phyloP scores from a whole-genome alignment of 495 filamentous ascomycete species.

The Penicillium alfredii region DNA sequence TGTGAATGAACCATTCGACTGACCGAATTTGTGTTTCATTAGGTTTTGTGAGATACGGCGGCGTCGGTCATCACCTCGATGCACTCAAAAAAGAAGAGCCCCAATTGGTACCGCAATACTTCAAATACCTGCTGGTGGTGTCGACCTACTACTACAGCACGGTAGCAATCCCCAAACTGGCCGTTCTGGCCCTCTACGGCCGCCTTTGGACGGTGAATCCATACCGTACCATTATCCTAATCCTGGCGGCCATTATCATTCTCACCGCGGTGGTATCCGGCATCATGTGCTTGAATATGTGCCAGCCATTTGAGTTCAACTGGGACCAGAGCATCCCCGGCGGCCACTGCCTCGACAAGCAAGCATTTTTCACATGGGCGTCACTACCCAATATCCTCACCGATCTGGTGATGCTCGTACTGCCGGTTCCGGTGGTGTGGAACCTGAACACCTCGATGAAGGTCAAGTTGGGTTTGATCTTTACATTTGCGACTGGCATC shows the following conservation, averaged over 20 bases:
- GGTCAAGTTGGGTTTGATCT: constrained; percentile 34
- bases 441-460: constrained; percentile 24
- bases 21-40: too few relatives aligned
- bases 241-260: background rate
- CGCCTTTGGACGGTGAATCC: background rate
- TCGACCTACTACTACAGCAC: background rate
- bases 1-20: too few relatives aligned
- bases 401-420: constrained; percentile 25
- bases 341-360: constrained; percentile 20
- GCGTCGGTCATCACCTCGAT: background rate
- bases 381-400: constrained; percentile 31
- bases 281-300: constrained; percentile 2
- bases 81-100: background rate
- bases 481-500: constrained; percentile 38
- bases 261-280: background rate
- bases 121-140: background rate
- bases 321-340: constrained; percentile 4
- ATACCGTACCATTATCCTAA: background rate
- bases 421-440: constrained; percentile 33
- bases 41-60: background rate
- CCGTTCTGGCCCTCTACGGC: background rate
- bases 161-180: background rate
- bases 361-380: constrained; percentile 21
- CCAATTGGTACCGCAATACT: background rate
- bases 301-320: constrained; percentile 5